Evolutionary conservation across 352 stramenopile species (phyloP).

Genomic region (Phytopythium aichiense): DNA sequence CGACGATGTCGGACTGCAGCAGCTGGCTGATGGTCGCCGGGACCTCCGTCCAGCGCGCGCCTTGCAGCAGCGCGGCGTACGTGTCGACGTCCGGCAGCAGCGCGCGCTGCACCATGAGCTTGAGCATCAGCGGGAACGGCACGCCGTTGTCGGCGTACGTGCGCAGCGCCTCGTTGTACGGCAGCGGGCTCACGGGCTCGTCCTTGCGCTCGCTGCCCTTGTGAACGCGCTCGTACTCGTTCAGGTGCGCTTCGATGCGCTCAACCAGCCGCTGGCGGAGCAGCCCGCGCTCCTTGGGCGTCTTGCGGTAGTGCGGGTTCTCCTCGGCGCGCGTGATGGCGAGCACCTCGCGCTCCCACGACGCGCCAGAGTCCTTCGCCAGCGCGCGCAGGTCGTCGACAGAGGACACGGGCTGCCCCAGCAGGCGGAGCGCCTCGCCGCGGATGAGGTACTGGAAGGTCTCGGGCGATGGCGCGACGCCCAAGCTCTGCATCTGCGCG

Average conservation of each 20-base stretch:
- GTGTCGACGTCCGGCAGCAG: slow-evolving; percentile 49
- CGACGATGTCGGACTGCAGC: slow-evolving; percentile 39
- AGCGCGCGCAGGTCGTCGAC: slow-evolving; percentile 31
- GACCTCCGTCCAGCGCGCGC: slow-evolving; percentile 65
- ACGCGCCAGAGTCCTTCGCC: slow-evolving; percentile 16
- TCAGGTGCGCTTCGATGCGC: slow-evolving; percentile 37
- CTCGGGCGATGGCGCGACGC: slow-evolving; percentile 19
- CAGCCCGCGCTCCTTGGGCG: slow-evolving; percentile 33
- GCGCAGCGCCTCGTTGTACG: slow-evolving; percentile 61
- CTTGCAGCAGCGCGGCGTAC: slow-evolving; percentile 55
- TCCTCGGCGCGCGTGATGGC: slow-evolving; percentile 51
- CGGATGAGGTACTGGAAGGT: slow-evolving; percentile 54
- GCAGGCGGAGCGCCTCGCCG: slow-evolving; percentile 35
- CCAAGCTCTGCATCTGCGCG: slow-evolving; percentile 45
- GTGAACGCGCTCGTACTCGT: slow-evolving; percentile 40
- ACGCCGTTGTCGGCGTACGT: slow-evolving; percentile 55
- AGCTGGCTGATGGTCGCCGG: slow-evolving; percentile 56
- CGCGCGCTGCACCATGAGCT: slow-evolving; percentile 52
- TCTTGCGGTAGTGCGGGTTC: slow-evolving; percentile 58
- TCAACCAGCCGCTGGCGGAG: slow-evolving; percentile 41
- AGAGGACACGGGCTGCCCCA: slow-evolving; percentile 13
- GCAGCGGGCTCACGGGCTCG: slow-evolving; percentile 20
- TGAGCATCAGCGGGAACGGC: slow-evolving; percentile 47
- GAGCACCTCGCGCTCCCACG: slow-evolving; percentile 54
- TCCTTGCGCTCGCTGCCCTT: slow-evolving; percentile 7